These are phyloP conservation scores for Emmonsia crescens DNA, from an alignment of 2,329 filamentous ascomycete species.

Conservation along the genomic window DNA sequence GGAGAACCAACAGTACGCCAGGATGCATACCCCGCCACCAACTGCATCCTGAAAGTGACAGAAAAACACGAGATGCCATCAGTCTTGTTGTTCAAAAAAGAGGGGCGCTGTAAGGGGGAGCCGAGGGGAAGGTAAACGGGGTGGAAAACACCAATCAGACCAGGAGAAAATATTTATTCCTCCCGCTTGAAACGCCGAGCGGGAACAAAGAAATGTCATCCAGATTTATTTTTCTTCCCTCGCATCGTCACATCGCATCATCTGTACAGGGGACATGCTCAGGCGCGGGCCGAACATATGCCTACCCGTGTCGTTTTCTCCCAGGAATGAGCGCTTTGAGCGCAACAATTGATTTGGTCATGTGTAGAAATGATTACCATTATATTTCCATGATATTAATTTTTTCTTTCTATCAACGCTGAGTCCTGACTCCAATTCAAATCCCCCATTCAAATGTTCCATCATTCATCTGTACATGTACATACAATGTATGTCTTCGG, in stretches of 20 bases:
- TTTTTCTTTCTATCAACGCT: background rate
- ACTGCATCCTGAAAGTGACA: background rate
- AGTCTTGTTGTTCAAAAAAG: background rate
- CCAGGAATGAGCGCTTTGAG: too few relatives aligned
- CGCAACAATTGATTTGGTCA: background rate
- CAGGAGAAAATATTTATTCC: background rate
- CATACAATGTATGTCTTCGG: background rate
- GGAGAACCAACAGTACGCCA: background rate
- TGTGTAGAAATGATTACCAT: too few relatives aligned
- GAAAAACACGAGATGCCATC: background rate
- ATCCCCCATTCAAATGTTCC: too few relatives aligned
- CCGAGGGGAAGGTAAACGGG: background rate
- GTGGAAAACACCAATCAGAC: background rate
- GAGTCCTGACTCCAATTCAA: too few relatives aligned
- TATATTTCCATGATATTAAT: too few relatives aligned
- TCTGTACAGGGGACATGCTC: background rate
- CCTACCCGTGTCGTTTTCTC: background rate
- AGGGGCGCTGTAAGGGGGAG: background rate
- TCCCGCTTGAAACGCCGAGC: background rate
- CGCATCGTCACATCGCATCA: background rate
- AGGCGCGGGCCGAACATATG: background rate
- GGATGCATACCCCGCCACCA: background rate
- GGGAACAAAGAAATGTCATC: background rate
- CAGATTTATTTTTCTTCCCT: background rate
- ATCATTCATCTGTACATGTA: too few relatives aligned